These are phyloP conservation scores for Pythium aphanidermatum DNA, from an alignment of 352 stramenopile species.

Conservation along the genomic window DNA sequence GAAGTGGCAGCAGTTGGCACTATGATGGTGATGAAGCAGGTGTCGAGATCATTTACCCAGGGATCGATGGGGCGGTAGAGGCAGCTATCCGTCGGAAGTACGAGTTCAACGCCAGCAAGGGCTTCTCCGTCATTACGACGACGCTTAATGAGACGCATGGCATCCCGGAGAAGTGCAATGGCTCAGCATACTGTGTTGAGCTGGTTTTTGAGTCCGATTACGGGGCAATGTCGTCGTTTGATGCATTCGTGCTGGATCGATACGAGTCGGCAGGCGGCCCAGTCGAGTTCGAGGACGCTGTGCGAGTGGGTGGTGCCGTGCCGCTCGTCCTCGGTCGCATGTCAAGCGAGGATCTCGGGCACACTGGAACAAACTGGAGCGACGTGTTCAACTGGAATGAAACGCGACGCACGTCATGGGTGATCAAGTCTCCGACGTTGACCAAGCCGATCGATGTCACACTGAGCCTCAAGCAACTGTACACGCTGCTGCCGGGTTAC, in stretches of 20 bases:
- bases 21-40: constrained; percentile 2
- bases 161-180: not conserved
- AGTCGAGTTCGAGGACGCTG: not conserved
- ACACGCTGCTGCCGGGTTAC: constrained; percentile 36
- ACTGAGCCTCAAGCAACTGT: constrained; percentile 55
- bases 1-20: not conserved
- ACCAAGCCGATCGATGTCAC: constrained; percentile 28
- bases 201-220: constrained; percentile 40
- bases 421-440: constrained; percentile 22
- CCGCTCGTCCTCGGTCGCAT: constrained; percentile 30
- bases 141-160: not conserved
- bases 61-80: constrained; percentile 4
- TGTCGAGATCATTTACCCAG: constrained; percentile 1
- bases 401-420: constrained; percentile 31
- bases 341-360: constrained; percentile 12
- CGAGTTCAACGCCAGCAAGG: constrained; percentile 4
- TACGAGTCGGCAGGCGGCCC: constrained; percentile 18
- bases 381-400: constrained; percentile 21
- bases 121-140: constrained; percentile 5
- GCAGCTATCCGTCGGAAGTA: not conserved
- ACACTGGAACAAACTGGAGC: not conserved
- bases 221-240: constrained; percentile 38
- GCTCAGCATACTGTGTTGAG: constrained; percentile 22
- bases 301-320: not conserved
- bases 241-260: constrained; percentile 44